Conservation (phyloP, 805 yeast genomes). For the Candida argentea region DNA sequence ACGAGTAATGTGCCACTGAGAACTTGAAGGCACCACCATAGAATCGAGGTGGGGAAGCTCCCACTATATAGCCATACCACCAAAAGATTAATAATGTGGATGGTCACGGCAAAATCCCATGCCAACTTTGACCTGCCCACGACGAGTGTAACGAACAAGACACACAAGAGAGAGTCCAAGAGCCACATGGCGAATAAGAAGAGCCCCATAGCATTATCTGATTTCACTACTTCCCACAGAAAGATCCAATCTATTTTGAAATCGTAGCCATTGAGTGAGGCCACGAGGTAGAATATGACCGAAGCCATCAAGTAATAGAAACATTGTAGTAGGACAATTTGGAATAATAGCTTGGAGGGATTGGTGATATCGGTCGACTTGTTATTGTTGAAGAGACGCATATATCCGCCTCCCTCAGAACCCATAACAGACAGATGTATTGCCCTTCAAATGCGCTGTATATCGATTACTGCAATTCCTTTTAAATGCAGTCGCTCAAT, state of each 20-base stretch:
- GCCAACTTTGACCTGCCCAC: conserved; percentile 92
- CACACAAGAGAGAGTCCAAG: conserved; percentile 72
- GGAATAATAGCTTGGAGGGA: conserved; percentile 38
- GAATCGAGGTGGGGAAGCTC: conserved; percentile 55
- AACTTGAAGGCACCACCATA: conserved; percentile 82
- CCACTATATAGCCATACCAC: conserved; percentile 59
- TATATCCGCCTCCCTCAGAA: conserved; percentile 13
- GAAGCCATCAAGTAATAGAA: conserved; percentile 72
- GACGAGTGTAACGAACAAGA: conserved; percentile 70
- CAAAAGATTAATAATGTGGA: conserved; percentile 68
- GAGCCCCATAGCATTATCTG: conserved; percentile 74
- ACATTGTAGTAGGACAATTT: conserved; percentile 67
- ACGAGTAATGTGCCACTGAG: conserved; percentile 61
- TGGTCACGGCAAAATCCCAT: conserved; percentile 93
- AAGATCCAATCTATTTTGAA: conserved; percentile 64
- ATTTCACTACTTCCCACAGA: conserved; percentile 66
- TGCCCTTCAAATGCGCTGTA: not conserved
- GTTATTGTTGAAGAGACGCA: conserved; percentile 13
- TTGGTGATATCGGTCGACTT: conserved; percentile 19
- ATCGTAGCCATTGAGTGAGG: conserved; percentile 61
- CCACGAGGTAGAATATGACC: conserved; percentile 52
- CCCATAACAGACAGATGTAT: conserved; percentile 3
- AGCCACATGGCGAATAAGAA: conserved; percentile 71
- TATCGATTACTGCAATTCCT: not conserved
- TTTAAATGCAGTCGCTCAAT: not conserved